These are phyloP conservation scores for Termitomyces sp. DNA, from an alignment of 768 basidiomycete species.

Conservation along the genomic window DNA sequence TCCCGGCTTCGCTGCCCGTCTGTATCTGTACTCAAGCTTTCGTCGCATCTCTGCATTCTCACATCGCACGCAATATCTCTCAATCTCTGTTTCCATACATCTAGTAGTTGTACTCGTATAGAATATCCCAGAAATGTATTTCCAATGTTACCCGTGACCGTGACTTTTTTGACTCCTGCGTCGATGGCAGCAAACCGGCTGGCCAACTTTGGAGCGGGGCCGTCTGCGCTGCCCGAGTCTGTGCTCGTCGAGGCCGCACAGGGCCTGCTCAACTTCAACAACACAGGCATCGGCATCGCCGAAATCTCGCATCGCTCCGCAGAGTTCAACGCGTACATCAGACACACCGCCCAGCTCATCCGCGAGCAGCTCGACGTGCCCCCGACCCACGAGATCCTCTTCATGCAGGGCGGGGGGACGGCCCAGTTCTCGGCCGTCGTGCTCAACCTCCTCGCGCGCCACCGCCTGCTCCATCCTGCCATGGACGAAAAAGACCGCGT, in stretches of 20 bases:
- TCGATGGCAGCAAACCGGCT: slow-evolving; percentile 47
- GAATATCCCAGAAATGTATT: too few relatives aligned
- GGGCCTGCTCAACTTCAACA: slow-evolving; percentile 87
- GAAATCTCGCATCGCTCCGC: slow-evolving; percentile 96
- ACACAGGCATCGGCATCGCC: slow-evolving; percentile 91
- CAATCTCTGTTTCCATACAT: slow-evolving; percentile 1
- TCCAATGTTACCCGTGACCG: background rate
- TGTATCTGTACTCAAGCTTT: background rate
- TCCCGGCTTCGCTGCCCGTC: background rate
- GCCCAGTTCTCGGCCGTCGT: slow-evolving; percentile 91
- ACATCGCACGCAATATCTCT: slow-evolving; percentile 2
- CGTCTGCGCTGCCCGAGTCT: slow-evolving; percentile 84
- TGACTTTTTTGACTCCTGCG: background rate
- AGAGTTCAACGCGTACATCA: slow-evolving; percentile 75
- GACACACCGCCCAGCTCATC: slow-evolving; percentile 59
- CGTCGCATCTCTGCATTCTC: background rate
- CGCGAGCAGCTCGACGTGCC: slow-evolving; percentile 81
- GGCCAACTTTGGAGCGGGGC: slow-evolving; percentile 93
- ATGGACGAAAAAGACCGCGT: slow-evolving; percentile 48
- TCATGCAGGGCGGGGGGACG: slow-evolving; percentile 93
- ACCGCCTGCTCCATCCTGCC: slow-evolving; percentile 72
- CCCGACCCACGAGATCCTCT: slow-evolving; percentile 78
- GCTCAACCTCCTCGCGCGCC: slow-evolving; percentile 85
- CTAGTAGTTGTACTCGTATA: background rate
- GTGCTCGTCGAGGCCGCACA: slow-evolving; percentile 81